Evolutionary conservation across 805 yeast species (phyloP), one percentile per base, ranked within the genome.

Genomic region (Debaryomyces hansenii): DNA sequence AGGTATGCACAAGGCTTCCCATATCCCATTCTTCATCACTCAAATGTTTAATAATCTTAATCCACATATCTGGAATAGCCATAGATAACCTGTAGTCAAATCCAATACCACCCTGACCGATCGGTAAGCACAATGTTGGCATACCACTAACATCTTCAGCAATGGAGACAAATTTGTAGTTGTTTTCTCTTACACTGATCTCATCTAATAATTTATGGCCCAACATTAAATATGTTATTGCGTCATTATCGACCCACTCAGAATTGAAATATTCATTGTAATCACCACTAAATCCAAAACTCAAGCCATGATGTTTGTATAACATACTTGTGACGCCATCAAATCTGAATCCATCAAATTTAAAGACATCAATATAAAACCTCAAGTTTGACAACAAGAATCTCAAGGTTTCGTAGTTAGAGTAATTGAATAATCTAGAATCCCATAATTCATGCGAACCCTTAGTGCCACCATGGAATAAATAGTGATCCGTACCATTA

Each of bases 41-140:
- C 48, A 77, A 70, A 62, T 91, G 97, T 63, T 94, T 92, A 56
- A 92, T 70, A 40, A 90, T 67, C 66, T 94, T 94, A 70, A 92
- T 92, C 99, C 99, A 92, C 98, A 92, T 92, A 66, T 92, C 99
- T 4, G 99, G 99, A 49, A 92, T 75, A 1, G 98, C 97, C 99
- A 92, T 92, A 2, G 96, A 94, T 44, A 92, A 75, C 52, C 98
- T 77, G 66, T 92, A 92, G 63, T 91, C 94, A 59, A 92, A 92
- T 0, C 97, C 99, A 50, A 87, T 84, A 47, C 99, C 99, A 41
- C 98, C 98, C 20, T 72, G 62, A 0, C 55, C 43, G 42, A 88
- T 76, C 5, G 94, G 84, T 46, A 87, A 66, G 66, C 98, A 92
- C 46, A 94, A 70, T 1, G 97, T 90, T 29, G 99, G 99, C 85